phyloP scores from a whole-genome alignment of 148 eudicot genomes.

The Silene conica region DNA sequence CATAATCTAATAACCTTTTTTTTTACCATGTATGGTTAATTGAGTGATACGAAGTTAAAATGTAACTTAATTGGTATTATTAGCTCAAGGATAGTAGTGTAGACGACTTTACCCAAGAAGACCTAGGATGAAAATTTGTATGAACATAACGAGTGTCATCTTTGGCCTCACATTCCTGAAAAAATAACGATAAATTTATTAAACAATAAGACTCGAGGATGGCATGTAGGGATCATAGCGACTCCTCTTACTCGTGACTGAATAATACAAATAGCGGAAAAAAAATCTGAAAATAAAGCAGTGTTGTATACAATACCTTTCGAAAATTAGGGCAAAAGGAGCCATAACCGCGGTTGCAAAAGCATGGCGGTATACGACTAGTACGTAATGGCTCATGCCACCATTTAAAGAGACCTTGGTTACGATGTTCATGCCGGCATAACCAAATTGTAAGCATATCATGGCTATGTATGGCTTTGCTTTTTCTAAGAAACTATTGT shows the following conservation, averaged over 20 bases:
- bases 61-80: background rate
- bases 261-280: no score
- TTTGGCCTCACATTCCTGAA: constrained; percentile 76
- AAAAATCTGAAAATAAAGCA: background rate
- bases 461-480: constrained; percentile 71
- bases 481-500: constrained; percentile 34
- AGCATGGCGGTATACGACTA: constrained; percentile 78
- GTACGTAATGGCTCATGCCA: constrained; percentile 87
- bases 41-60: background rate
- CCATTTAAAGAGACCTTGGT: constrained; percentile 77
- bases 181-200: no score
- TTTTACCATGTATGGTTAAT: background rate
- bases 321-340: constrained; percentile 72
- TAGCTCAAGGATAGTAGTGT: no score
- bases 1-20: no score
- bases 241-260: no score
- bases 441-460: constrained; percentile 63
- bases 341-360: constrained; percentile 76
- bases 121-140: constrained; percentile 75
- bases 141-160: constrained; percentile 58
- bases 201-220: no score
- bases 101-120: constrained; percentile 94
- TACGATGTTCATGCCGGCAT: constrained; percentile 80
- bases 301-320: constrained; percentile 39
- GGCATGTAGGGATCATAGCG: no score